Base-by-base conservation (phyloP, 2,329 filamentous ascomycete genomes). In the Diaporthe amygdali region DNA sequence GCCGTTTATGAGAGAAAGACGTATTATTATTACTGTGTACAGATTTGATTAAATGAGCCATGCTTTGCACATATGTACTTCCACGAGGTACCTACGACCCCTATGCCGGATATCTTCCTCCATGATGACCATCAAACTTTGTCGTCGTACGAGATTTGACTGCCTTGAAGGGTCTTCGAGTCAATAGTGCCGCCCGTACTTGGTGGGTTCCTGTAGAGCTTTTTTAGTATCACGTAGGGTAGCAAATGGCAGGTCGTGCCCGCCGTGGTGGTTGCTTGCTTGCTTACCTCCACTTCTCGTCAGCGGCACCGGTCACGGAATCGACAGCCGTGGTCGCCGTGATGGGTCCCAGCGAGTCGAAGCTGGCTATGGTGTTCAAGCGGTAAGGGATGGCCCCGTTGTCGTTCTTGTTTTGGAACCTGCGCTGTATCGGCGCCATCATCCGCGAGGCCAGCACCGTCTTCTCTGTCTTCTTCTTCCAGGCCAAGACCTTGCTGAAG, bases 221-320 rank as follows among this genome's bases (percentile, higher is more conserved):
- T 20, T 4, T 12, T 64, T 17, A 64, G 30, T 37, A 49, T 34
- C 59, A 15, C 25, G 12, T 20, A 9, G 41, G 27, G 10, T 7
- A 32, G 22, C 51, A 8, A 14, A n/a, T 55, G 34, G 51, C 12
- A 17, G 22, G 47, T 14, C 27, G 44, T 47, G n/a, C n/a, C n/a
- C 44, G 44, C 44, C 44, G n/a, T n/a, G n/a, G 22, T 25, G 27
- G 17, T 12, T 55, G 20, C 20, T 22, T 27, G 44, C 30, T 12
- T 37, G 32, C 59, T 49, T 20, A 64, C 59, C 44, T 64, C 44
- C 59, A 37, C 59, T 49, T 64, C 44, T 64, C 59, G 7, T 64
- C 59, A 25, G 30, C 30, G 32, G 30, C 44, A n/a, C 41, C 25
- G 10, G 9, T n/a, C 32, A 55, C 54, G 5, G 59, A 37, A 20